Conservation (phyloP, 2,329 filamentous ascomycete species). For the Alternaria brassicae region DNA sequence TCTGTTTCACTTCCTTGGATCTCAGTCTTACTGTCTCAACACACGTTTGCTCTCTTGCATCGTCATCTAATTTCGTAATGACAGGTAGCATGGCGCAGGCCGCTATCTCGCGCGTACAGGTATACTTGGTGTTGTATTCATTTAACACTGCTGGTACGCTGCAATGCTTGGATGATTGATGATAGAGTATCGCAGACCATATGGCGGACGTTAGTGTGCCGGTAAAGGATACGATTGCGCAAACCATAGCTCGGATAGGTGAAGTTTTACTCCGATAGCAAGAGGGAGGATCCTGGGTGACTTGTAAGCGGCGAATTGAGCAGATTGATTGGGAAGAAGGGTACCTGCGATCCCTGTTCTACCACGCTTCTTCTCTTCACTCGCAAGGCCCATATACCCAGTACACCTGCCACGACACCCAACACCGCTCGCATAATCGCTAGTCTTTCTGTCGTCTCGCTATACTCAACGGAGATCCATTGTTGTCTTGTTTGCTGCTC, state of each 20-base stretch:
- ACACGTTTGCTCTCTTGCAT: background rate
- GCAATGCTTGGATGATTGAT: background rate
- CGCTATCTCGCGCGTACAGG: conserved; percentile 1
- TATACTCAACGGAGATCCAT: background rate
- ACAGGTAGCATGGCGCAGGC: background rate
- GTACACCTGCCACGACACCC: background rate
- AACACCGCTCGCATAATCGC: background rate
- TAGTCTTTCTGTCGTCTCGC: background rate
- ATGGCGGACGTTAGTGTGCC: background rate
- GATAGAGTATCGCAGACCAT: background rate
- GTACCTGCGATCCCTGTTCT: background rate
- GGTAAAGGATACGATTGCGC: background rate
- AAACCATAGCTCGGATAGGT: background rate
- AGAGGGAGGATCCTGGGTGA: background rate
- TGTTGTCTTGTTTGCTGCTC: background rate
- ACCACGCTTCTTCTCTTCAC: background rate
- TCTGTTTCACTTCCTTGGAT: background rate
- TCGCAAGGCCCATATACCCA: background rate
- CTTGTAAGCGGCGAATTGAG: background rate
- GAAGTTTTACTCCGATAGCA: background rate
- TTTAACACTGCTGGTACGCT: background rate
- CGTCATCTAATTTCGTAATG: background rate
- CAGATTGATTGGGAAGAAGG: background rate
- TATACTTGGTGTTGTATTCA: background rate
- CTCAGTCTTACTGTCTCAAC: background rate